Conservation (phyloP, 2,329 filamentous ascomycete genomes). For the Cordyceps pruinosa region DNA sequence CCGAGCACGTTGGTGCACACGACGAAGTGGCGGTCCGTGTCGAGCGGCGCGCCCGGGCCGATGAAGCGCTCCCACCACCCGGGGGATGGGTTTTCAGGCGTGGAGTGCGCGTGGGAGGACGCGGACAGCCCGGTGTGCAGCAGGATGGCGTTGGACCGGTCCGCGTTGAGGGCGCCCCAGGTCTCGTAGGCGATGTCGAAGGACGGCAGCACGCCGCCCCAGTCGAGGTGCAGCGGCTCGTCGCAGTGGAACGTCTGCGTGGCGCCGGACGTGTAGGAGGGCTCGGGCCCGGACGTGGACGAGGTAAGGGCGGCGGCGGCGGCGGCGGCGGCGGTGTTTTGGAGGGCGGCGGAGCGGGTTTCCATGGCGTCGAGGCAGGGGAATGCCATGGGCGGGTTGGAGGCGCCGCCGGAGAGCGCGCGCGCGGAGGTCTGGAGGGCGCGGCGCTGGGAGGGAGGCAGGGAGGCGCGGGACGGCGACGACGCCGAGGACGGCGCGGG, state of each 20-base stretch:
- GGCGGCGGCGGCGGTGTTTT: slow-evolving; percentile 5
- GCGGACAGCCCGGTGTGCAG: slow-evolving; percentile 91
- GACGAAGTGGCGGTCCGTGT: slow-evolving; percentile 86
- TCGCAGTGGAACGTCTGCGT: slow-evolving; percentile 69
- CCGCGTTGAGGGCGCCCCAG: slow-evolving; percentile 75
- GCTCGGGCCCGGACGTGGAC: slow-evolving; percentile 76
- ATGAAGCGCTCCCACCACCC: slow-evolving; percentile 99
- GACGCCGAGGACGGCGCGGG: background rate
- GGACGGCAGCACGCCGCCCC: slow-evolving; percentile 84
- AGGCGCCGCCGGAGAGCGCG: slow-evolving; percentile 37
- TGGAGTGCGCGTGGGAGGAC: slow-evolving; percentile 95
- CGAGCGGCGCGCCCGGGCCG: slow-evolving; percentile 73
- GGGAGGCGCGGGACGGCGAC: background rate
- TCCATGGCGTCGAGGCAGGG: slow-evolving; percentile 85
- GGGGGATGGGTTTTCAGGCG: slow-evolving; percentile 73
- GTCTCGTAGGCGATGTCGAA: slow-evolving; percentile 91
- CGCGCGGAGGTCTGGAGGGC: background rate
- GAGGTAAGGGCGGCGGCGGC: slow-evolving; percentile 19
- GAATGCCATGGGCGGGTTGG: slow-evolving; percentile 82
- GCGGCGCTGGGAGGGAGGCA: background rate
- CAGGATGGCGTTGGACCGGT: slow-evolving; percentile 82
- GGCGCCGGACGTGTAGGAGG: slow-evolving; percentile 86
- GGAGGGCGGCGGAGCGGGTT: slow-evolving; percentile 65
- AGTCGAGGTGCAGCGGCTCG: slow-evolving; percentile 77
- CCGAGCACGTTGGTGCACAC: slow-evolving; percentile 97